phyloP scores from a whole-genome alignment of 2,329 filamentous ascomycete species.

The Xylariales sp. region DNA sequence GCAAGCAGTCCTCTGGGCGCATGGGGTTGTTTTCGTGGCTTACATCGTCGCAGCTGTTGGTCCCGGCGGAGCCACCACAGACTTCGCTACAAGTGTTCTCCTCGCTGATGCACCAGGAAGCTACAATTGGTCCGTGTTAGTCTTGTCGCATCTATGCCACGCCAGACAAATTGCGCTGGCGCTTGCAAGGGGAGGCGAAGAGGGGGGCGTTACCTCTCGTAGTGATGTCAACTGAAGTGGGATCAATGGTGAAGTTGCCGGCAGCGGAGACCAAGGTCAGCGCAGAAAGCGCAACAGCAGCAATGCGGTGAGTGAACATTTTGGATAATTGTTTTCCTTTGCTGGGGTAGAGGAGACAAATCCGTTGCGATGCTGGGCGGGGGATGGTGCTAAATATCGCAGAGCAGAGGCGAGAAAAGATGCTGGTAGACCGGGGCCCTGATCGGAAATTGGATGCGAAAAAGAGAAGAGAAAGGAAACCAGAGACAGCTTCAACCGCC shows the following conservation, averaged over 20 bases:
- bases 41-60: slow-evolving; percentile 45
- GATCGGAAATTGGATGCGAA: too few species aligned
- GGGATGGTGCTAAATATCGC: background rate
- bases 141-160: too few species aligned
- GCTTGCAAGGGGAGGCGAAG: too few species aligned
- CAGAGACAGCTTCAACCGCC: background rate
- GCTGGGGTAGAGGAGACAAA: background rate
- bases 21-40: too few species aligned
- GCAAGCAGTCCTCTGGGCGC: too few species aligned
- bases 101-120: slow-evolving; percentile 48
- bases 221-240: slow-evolving; percentile 25
- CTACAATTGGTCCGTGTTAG: too few species aligned
- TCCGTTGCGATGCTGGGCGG: background rate
- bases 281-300: slow-evolving; percentile 40
- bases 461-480: background rate
- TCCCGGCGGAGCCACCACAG: slow-evolving; percentile 32
- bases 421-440: background rate
- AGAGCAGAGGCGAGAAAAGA: slow-evolving; percentile 1
- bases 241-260: slow-evolving; percentile 42
- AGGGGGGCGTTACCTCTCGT: too few species aligned
- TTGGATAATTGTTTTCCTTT: slow-evolving; percentile 7
- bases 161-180: too few species aligned
- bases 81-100: slow-evolving; percentile 44
- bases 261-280: slow-evolving; percentile 35
- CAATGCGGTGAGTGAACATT: slow-evolving; percentile 26